Evolutionary conservation across 2,329 filamentous ascomycete genomes (phyloP).

Genomic region (Orbilia brochopaga): DNA sequence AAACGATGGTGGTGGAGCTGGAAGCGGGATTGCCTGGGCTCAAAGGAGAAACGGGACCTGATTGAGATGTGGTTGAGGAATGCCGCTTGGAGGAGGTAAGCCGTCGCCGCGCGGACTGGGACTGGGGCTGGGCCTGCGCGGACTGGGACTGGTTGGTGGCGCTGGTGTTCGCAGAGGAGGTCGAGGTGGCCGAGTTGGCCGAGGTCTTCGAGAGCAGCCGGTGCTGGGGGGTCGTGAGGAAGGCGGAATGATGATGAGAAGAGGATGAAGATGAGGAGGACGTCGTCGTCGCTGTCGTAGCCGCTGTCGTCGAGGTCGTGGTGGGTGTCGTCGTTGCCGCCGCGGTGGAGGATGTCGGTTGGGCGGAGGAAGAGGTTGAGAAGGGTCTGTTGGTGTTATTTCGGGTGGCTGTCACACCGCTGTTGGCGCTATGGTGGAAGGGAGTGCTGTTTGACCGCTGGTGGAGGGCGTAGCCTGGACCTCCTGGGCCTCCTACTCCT

Average conservation of each 20-base stretch:
- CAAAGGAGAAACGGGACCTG: slow-evolving; percentile 43
- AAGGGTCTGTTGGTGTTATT: slow-evolving; percentile 45
- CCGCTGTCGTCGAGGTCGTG: slow-evolving; percentile 14
- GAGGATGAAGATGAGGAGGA: slow-evolving; percentile 17
- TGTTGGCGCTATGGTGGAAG: slow-evolving; percentile 9
- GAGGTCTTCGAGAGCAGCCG: slow-evolving; percentile 21
- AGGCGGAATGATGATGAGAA: no score
- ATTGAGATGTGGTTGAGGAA: slow-evolving; percentile 37
- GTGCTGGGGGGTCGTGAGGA: slow-evolving; percentile 31
- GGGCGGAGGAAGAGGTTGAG: slow-evolving; percentile 25
- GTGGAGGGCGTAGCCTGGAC: slow-evolving; percentile 19
- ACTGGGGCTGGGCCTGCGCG: background rate
- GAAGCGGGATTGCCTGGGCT: slow-evolving; percentile 47
- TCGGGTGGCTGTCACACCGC: slow-evolving; percentile 47
- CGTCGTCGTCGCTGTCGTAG: slow-evolving; percentile 7
- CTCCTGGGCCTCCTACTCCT: slow-evolving; percentile 25
- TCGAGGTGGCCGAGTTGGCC: slow-evolving; percentile 17
- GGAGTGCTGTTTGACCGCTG: slow-evolving; percentile 50
- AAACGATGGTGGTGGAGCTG: slow-evolving; percentile 46
- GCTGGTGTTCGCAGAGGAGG: slow-evolving; percentile 6
- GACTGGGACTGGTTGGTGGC: slow-evolving; percentile 5
- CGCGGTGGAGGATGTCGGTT: slow-evolving; percentile 1
- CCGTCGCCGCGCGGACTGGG: slow-evolving; percentile 43
- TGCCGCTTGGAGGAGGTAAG: slow-evolving; percentile 45
- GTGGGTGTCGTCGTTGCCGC: background rate